Base-by-base conservation (phyloP, 257 asterid genomes). In the Linderniella brevidens region DNA sequence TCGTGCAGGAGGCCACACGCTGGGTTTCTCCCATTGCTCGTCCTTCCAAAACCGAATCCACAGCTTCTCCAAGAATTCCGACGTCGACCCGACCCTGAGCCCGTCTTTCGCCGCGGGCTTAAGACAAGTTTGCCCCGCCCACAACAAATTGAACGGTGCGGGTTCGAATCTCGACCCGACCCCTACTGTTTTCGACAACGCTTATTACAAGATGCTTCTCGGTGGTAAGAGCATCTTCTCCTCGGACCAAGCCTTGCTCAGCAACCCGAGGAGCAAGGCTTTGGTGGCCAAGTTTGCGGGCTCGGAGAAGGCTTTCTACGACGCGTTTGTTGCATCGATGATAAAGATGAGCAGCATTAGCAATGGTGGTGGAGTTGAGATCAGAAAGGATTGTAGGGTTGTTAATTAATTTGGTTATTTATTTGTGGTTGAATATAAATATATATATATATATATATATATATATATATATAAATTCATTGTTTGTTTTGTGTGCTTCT, bases 321-420 rank as follows among this genome's bases (percentile, higher is more conserved):
- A 62, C 29, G 87, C 80, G 0, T 86, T 86, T 59, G 72, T 41
- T 0, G 65, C 62, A 54, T 82, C 97, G 0, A 86, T 86, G 94
- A 72, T 82, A 75, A 79, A 69, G 59, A 82, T 86, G 93, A 79
- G 94, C 61, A 67, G 79, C 60, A 79, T 86, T 10, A 53, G 32
- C 32, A 25, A 12, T 48, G 78, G 86, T 32, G 68, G 48, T n/a
- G 86, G 84, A 8, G 67, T 62, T 63, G 92, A 83, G 64, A 61
- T 79, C 35, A 64, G 95, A 42, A 42, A 43, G 17, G 58, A 80
- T 42, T 84, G 93, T 39, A 62, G 81, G 64, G 60, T 65, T 54
- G 73, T 58, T 54, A 79, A 59, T 63, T 35, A 25, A 43, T 35
- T 11, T 5, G 3, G 17, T 19, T 20, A 1, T n/a, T 25, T 25